These are phyloP conservation scores for Venturia effusa DNA, from an alignment of 2,329 filamentous ascomycete genomes.

Conservation along the genomic window DNA sequence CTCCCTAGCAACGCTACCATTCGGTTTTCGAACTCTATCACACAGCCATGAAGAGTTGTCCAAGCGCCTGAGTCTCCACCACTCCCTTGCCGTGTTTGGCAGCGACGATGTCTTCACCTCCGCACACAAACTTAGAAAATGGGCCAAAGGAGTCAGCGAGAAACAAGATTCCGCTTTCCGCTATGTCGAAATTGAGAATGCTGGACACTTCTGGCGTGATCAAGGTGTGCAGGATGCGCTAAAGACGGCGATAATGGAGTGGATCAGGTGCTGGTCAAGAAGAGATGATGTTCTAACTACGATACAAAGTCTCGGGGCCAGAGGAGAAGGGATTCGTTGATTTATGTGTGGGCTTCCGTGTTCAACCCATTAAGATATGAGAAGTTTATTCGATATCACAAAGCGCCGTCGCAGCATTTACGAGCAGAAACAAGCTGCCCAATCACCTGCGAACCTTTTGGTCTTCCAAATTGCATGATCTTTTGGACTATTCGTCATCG, in stretches of 20 bases:
- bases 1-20: conserved; percentile 21
- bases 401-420: background rate
- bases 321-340: background rate
- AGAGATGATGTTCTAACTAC: background rate
- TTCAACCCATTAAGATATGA: background rate
- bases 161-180: conserved; percentile 21
- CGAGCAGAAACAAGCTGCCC: background rate
- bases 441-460: background rate
- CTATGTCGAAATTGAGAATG: conserved; percentile 35
- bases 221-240: conserved; percentile 22
- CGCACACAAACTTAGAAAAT: conserved; percentile 51
- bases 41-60: background rate
- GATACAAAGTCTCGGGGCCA: background rate
- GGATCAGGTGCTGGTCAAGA: conserved; percentile 14
- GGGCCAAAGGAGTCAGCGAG: conserved; percentile 34
- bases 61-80: conserved; percentile 15
- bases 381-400: background rate
- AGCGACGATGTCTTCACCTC: conserved; percentile 65
- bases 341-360: too few species aligned
- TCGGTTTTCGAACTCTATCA: conserved; percentile 14
- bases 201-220: conserved; percentile 42
- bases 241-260: conserved; percentile 16
- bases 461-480: background rate
- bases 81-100: conserved; percentile 62
- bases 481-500: background rate